Evolutionary conservation across 192 early-diverging fungal species (phyloP).

Genomic region (Mortierella alpina): DNA sequence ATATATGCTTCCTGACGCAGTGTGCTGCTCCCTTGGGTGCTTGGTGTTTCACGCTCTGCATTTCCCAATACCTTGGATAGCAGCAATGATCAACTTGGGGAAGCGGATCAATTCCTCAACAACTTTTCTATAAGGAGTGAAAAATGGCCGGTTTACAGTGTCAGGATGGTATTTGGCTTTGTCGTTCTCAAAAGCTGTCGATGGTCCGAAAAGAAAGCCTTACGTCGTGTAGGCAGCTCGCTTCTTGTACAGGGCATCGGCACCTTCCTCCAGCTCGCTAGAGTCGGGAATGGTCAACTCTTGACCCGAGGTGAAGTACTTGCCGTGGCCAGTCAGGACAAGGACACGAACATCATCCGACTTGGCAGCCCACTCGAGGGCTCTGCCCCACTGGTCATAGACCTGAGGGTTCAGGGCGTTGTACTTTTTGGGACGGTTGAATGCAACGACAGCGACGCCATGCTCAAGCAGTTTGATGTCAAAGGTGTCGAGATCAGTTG

Average conservation of each 20-base stretch:
- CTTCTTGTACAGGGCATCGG: constrained; percentile 13
- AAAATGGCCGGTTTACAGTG: neutral
- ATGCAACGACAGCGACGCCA: constrained; percentile 74
- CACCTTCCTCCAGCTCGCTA: constrained; percentile 21
- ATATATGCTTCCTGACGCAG: neutral
- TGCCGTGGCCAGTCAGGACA: constrained; percentile 74
- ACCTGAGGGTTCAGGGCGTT: constrained; percentile 68
- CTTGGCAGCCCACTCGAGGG: constrained; percentile 65
- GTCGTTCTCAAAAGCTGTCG: too few relatives aligned
- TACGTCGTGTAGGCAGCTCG: constrained; percentile 44
- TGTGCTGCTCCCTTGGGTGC: neutral
- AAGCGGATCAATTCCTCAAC: constrained; percentile 67
- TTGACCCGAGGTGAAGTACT: constrained; percentile 74
- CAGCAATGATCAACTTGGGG: constrained; percentile 77
- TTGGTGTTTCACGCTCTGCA: neutral
- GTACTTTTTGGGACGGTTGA: constrained; percentile 70
- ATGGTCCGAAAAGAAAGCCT: neutral
- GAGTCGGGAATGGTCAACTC: constrained; percentile 58
- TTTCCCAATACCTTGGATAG: constrained; percentile 66
- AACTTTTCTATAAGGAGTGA: constrained; percentile 31
- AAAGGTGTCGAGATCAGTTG: constrained; percentile 58
- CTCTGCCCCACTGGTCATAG: constrained; percentile 70
- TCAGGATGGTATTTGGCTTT: neutral
- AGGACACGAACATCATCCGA: constrained; percentile 62
- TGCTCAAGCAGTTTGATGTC: constrained; percentile 53